These are phyloP conservation scores for Vaccinium macrocarpon DNA, from an alignment of 148 eudicot species.

Conservation along the genomic window DNA sequence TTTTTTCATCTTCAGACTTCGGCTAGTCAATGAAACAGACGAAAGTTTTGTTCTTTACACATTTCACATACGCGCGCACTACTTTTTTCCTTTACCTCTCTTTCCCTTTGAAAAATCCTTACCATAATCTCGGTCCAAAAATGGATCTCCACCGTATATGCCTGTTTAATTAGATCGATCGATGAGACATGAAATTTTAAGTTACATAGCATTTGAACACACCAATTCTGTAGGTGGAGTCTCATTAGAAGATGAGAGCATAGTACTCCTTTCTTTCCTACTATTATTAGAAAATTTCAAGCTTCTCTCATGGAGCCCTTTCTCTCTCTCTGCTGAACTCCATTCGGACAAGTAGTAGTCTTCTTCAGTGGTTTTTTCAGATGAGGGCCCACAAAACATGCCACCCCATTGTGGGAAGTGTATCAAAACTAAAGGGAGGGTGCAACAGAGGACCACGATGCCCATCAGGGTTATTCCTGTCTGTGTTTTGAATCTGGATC, in stretches of 20 bases:
- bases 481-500: conserved; percentile 61
- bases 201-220: too few relatives aligned
- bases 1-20: too few relatives aligned
- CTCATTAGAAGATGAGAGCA: conserved; percentile 17
- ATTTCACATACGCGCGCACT: too few relatives aligned
- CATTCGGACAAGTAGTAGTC: conserved; percentile 72
- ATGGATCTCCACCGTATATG: too few relatives aligned
- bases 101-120: too few relatives aligned
- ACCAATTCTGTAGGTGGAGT: neutral
- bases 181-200: too few relatives aligned
- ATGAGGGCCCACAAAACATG: conserved; percentile 62
- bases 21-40: too few relatives aligned
- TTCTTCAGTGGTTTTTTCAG: conserved; percentile 44
- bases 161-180: too few relatives aligned
- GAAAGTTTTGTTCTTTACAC: too few relatives aligned
- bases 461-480: conserved; percentile 76
- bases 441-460: conserved; percentile 66
- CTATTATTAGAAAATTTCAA: conserved; percentile 61
- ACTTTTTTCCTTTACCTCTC: too few relatives aligned
- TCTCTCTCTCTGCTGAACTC: conserved; percentile 42
- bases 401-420: conserved; percentile 91
- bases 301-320: conserved; percentile 47
- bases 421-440: conserved; percentile 42
- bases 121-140: too few relatives aligned
- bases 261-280: conserved; percentile 51